Percentiles rank a stretch among this genome's conserved stretches.
Evolutionary conservation across 192 early-diverging fungal genomes (phyloP).

Genomic region (Coemansia sp.): DNA sequence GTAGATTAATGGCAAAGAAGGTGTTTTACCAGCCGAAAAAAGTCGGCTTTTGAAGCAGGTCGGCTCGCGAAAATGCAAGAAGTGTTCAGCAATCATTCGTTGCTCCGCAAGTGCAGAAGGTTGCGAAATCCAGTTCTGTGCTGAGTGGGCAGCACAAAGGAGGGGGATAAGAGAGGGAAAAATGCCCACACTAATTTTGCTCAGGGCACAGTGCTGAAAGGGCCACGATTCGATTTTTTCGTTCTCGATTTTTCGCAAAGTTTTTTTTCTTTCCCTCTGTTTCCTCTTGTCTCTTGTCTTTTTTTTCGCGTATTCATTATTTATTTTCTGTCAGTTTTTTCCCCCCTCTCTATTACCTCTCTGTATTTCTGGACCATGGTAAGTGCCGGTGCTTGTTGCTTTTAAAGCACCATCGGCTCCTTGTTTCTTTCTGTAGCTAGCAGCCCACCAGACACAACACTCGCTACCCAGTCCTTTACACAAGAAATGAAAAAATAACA

Average conservation of each 20-base stretch:
- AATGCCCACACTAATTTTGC: neutral
- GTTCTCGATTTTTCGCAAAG: neutral
- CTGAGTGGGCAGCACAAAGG: no score
- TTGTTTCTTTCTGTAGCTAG: neutral
- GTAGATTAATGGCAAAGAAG: neutral
- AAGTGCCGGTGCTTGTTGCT: neutral
- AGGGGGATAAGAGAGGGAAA: no score
- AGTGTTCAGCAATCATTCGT: neutral
- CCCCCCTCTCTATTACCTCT: neutral
- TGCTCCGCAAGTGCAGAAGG: neutral
- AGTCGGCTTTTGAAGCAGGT: neutral
- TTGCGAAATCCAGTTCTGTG: neutral
- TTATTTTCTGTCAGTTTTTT: neutral
- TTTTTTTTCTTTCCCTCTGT: neutral
- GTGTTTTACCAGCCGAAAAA: no score
- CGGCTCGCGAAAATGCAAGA: neutral
- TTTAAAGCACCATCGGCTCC: neutral
- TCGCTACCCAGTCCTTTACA: neutral
- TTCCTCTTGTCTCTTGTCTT: neutral
- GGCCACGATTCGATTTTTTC: neutral
- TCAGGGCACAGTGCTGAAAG: neutral
- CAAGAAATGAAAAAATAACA: neutral
- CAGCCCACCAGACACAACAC: neutral
- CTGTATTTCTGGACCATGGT: neutral
- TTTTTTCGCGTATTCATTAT: constrained; percentile 1